Percentiles rank a stretch among this genome's conserved stretches.
Conservation (phyloP, 768 basidiomycete species). For the Trametes gibbosa region DNA sequence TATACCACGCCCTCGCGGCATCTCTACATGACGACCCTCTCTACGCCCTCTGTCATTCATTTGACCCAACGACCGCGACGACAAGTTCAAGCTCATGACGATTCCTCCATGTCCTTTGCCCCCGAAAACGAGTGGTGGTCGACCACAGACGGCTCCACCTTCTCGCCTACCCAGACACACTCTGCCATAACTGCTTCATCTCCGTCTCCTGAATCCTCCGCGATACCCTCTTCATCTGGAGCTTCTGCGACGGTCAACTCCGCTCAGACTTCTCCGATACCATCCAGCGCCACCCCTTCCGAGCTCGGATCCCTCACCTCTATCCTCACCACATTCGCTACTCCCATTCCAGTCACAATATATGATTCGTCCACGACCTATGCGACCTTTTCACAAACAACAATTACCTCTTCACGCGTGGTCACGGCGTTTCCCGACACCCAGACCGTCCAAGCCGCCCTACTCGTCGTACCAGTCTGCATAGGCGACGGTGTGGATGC, state of each 20-base stretch:
- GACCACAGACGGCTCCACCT: slow-evolving; percentile 22
- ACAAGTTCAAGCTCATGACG: slow-evolving; percentile 22
- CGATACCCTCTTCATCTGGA: slow-evolving; percentile 15
- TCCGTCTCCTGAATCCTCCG: slow-evolving; percentile 3
- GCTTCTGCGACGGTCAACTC: neutral
- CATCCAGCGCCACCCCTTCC: slow-evolving; percentile 7
- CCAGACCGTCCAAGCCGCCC: slow-evolving; percentile 12
- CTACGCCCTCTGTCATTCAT: slow-evolving; percentile 22
- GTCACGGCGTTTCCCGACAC: slow-evolving; percentile 18
- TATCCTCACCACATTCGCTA: slow-evolving; percentile 26
- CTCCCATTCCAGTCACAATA: slow-evolving; percentile 34
- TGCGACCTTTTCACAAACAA: slow-evolving; percentile 39
- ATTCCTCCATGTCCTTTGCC: slow-evolving; percentile 11
- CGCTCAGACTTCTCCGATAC: slow-evolving; percentile 11
- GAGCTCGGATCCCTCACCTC: slow-evolving; percentile 3
- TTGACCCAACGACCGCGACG: slow-evolving; percentile 28
- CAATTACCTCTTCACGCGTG: slow-evolving; percentile 24
- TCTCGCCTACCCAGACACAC: slow-evolving; percentile 15
- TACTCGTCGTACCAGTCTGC: slow-evolving; percentile 45
- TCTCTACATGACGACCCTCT: slow-evolving; percentile 20
- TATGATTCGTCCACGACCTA: slow-evolving; percentile 41
- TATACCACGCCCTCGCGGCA: slow-evolving; percentile 19
- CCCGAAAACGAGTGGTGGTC: slow-evolving; percentile 24
- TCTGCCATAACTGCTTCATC: slow-evolving; percentile 4
- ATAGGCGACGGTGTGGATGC: slow-evolving; percentile 65